Base-by-base conservation (phyloP, 75 land plant species). In the Pinus tabuliformis region DNA sequence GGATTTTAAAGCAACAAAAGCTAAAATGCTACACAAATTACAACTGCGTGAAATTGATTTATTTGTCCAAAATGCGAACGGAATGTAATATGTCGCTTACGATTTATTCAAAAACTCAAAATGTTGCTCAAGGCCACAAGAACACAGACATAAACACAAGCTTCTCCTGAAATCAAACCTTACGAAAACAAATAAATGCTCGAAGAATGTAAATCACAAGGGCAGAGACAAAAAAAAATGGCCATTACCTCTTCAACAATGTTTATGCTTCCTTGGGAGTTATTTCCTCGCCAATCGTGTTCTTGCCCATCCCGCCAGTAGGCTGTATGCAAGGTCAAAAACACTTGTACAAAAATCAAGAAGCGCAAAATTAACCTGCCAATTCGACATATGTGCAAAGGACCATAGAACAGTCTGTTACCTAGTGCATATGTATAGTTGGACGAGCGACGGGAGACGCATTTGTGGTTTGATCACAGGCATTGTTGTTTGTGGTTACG, bases 231-330 rank as follows among this genome's bases (percentile, higher is more conserved):
- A 58, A 3, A 18, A 17, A 45, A 45, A 45, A 6, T 45, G 7
- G 7, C 6, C 8, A 45, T 45, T 45, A 83, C 87, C 86, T 79
- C 45, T 80, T 86, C 8, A 86, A 62, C 59, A 77, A 75, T 26
- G 86, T 82, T 15, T 86, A 82, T 11, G 71, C 78, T 57, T 86
- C 87, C 58, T 84, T 86, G 37, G 87, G 56, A 56, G 86, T 75
- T 30, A 84, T n/a, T 24, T 83, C 79, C 21, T 76, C 87, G 59
- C 86, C 86, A 49, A 86, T 83, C 17, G 81, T 56, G 16, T 83
- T 79, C 14, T 81, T 73, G 73, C 86, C 77, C 18, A 66, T 74
- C 14, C 87, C 87, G 9, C 87, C 87, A 7, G 87, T 78, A 56
- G 87, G 86, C 87, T 85, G 45, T 49, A 75, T 13, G 54, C 3